phyloP scores from a whole-genome alignment of 2,329 filamentous ascomycete genomes.

The Colletotrichum echinochloae region DNA sequence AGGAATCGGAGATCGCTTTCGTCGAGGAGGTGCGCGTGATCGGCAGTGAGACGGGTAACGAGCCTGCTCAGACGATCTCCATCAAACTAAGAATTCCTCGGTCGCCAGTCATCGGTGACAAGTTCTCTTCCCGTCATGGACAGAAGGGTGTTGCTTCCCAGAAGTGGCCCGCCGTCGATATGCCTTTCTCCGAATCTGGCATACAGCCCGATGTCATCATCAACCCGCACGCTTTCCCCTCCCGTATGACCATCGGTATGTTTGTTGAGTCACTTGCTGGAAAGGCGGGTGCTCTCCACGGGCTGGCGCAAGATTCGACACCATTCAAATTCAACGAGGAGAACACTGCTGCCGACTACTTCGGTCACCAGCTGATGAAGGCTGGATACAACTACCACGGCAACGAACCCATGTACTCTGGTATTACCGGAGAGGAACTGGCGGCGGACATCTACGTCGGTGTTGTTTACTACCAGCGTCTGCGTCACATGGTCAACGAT shows the following conservation, averaged over 20 bases:
- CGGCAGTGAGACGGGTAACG: slow-evolving; percentile 83
- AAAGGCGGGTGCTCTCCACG: slow-evolving; percentile 93
- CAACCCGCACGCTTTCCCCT: slow-evolving; percentile 99
- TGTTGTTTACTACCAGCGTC: slow-evolving; percentile 96
- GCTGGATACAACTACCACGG: slow-evolving; percentile 98
- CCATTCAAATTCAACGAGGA: slow-evolving; percentile 96
- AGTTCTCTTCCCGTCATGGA: slow-evolving; percentile 98
- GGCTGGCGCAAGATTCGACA: slow-evolving; percentile 94
- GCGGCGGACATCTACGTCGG: slow-evolving; percentile 96
- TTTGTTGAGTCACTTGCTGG: slow-evolving; percentile 97
- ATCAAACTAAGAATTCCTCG: slow-evolving; percentile 94
- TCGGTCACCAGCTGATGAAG: slow-evolving; percentile 93
- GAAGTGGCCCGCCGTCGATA: slow-evolving; percentile 92
- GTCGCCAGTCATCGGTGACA: slow-evolving; percentile 94
- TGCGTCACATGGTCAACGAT: slow-evolving; percentile 99
- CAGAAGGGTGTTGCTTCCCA: slow-evolving; percentile 98
- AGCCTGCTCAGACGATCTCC: slow-evolving; percentile 88
- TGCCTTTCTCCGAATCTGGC: slow-evolving; percentile 96
- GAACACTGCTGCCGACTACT: slow-evolving; percentile 92
- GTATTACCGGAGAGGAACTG: slow-evolving; percentile 94
- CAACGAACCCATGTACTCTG: slow-evolving; percentile 98
- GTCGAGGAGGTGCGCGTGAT: slow-evolving; percentile 94
- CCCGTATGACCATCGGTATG: slow-evolving; percentile 99
- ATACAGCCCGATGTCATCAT: slow-evolving; percentile 99
- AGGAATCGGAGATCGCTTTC: slow-evolving; percentile 88